Evolutionary conservation across 352 stramenopile genomes (phyloP), one percentile per base, ranked within the genome.

Genomic region (Phytophthora quininea): DNA sequence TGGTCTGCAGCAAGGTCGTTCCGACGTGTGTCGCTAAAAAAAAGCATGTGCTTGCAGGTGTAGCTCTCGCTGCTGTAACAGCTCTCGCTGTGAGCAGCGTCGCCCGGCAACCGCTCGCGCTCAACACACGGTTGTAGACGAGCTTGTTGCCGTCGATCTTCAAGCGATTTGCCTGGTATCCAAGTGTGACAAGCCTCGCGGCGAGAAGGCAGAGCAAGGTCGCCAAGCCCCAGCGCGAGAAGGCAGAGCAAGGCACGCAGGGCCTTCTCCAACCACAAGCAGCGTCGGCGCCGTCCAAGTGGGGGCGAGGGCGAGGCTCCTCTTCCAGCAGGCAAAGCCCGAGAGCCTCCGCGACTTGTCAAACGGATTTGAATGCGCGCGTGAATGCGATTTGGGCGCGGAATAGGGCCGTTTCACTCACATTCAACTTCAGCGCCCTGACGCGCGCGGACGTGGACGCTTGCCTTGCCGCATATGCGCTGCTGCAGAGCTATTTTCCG

Each of bases 121-220:
- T 24, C 15, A 47, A 8, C 6, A 47, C 40, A 4, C 15, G 40
- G 9, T n/a, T 47, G 43, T 49, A 49, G 43, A 49, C 43, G 43
- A 49, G 43, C 35, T 11, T 12, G 15, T 49, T 49, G 43, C 43
- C 24, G 43, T 49, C 40, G 40, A 47, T 47, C 40, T 47, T 49
- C 9, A 49, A 49, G 43, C 43, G 43, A 49, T n/a, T 30, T 49
- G 6, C 8, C 12, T 49, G 43, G 43, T 8, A n/a, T 8, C 6
- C 43, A 49, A 27, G 43, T 49, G 43, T 49, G 43, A 49, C 43
- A 49, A 24, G 10, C 35, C 10, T 11, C 35, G 35, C 40, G 4
- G 40, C 6, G 40, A 47, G 40, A 47, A 47, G 10, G 35, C 35
- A 40, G 35, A 40, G 35, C 35, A 40, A 11, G 35, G 10, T 6